These are phyloP conservation scores for Pythium diclinum DNA, from an alignment of 352 stramenopile species.

Conservation along the genomic window DNA sequence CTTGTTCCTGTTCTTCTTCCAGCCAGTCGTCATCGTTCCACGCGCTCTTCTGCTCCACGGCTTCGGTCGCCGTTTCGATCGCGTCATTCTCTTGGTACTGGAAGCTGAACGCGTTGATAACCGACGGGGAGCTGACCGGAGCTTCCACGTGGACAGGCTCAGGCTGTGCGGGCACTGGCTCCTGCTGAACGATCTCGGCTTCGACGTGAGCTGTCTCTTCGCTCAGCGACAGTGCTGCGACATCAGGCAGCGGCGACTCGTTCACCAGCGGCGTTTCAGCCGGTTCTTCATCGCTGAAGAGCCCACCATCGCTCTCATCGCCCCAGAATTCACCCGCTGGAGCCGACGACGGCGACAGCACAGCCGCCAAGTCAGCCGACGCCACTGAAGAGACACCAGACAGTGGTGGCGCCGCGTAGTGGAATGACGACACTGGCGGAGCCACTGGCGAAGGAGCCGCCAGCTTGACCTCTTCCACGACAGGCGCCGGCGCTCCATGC, in stretches of 20 bases:
- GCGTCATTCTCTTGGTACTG: neutral
- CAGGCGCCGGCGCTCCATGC: constrained; percentile 2
- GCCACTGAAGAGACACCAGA: constrained; percentile 2
- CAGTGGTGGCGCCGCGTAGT: neutral
- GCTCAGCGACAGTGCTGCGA: constrained; percentile 11
- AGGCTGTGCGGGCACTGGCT: neutral
- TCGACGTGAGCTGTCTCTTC: neutral
- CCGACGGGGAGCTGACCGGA: neutral
- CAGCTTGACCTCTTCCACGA: neutral
- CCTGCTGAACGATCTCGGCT: neutral
- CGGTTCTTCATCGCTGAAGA: constrained; percentile 64
- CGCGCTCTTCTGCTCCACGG: neutral
- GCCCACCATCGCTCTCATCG: constrained; percentile 46
- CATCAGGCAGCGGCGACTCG: constrained; percentile 15
- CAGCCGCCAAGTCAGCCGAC: constrained; percentile 25
- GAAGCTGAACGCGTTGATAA: neutral
- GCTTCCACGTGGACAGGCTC: neutral
- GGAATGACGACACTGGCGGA: neutral
- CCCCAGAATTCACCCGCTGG: constrained; percentile 61
- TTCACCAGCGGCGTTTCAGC: constrained; percentile 37
- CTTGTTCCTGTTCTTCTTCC: neutral
- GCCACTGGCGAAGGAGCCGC: neutral
- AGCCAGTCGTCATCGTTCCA: constrained; percentile 4
- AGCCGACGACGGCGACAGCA: constrained; percentile 22
- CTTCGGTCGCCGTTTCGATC: neutral